Evolutionary conservation across 371 early-diverging fungal species (phyloP), one percentile per base, ranked within the genome.

Genomic region (Zancudomyces culisetae): DNA sequence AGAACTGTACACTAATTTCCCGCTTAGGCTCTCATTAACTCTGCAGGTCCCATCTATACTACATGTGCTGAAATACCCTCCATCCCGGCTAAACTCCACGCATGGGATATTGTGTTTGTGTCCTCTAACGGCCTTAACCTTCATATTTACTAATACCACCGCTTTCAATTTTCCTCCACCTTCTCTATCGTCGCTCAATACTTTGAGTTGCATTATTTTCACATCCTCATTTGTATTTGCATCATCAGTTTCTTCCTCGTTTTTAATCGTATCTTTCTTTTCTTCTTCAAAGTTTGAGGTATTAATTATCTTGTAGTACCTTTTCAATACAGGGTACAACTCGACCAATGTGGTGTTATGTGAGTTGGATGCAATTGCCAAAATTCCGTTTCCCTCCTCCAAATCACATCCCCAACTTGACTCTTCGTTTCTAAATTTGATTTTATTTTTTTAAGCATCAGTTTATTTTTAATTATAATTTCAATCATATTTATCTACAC

Each of bases 11-110:
- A 48, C 27, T 8, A 24, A 20, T n/a, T 48, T 27, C 26, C 48
- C 27, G 13, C 27, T 27, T 10, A 3, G 4, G 3, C 8, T 3
- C 6, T 48, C 27, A 4, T 18, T 27, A 13, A 48, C 29, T 27
- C 48, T 48, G 29, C 48, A 48, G 6, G 48, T 48, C 27, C 48
- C 48, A 48, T 48, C 48, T 48, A 48, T 48, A 27, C 48, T 48
- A 27, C 48, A 27, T 23, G 48, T 48, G 27, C 48, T 29, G 29
- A 48, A 48, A 26, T 48, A 48, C 29, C 26, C 29, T 27, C 48
- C 48, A 27, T 24, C n/a, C 10, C n/a, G 2, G 10, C 24, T 23
- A 48, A 48, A 48, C 13, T n/a, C 27, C 10, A 48, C 48, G 24
- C 24, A 20, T 23, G 48, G 48, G 4, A 48, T 48, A 27, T 48